Percentiles rank a stretch among this genome's conserved stretches.
phyloP scores from a whole-genome alignment of 768 basidiomycete species.

The Dioszegia hungarica region DNA sequence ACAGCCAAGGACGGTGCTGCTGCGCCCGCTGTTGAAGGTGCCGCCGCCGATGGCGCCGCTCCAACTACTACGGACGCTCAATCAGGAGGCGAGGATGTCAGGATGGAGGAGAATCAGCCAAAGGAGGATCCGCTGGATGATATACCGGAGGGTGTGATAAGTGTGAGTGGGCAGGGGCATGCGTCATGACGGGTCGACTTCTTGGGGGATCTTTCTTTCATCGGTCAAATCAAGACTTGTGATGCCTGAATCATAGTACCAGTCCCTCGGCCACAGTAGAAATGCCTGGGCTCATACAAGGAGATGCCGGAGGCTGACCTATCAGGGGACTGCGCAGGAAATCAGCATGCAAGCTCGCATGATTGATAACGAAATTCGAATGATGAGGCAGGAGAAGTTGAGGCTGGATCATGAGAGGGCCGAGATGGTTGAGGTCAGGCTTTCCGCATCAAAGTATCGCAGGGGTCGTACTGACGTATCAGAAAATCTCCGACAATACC shows the following conservation, averaged over 20 bases:
- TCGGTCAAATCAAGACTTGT: no score
- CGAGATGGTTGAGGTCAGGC: conserved; percentile 79
- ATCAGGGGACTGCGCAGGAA: conserved; percentile 64
- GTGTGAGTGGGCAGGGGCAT: conserved; percentile 50
- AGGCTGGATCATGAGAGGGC: conserved; percentile 89
- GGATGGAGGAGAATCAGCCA: conserved; percentile 37
- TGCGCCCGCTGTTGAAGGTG: no score
- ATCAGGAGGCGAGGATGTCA: conserved; percentile 27
- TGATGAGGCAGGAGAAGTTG: conserved; percentile 92
- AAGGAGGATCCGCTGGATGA: conserved; percentile 74
- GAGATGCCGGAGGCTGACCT: no score
- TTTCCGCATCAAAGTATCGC: no score
- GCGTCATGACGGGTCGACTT: no score
- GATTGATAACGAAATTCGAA: conserved; percentile 96
- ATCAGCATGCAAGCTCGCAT: conserved; percentile 82
- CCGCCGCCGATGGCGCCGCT: no score
- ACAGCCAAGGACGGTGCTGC: background rate
- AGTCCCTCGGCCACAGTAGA: no score
- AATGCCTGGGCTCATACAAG: no score
- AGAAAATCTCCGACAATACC: conserved; percentile 90
- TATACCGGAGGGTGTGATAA: conserved; percentile 80
- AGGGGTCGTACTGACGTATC: background rate
- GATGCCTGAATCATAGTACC: no score
- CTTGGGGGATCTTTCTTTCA: no score
- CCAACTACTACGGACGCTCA: no score